Evolutionary conservation across 805 yeast species (phyloP).

Genomic region (Saccharomycopsis sp.): DNA sequence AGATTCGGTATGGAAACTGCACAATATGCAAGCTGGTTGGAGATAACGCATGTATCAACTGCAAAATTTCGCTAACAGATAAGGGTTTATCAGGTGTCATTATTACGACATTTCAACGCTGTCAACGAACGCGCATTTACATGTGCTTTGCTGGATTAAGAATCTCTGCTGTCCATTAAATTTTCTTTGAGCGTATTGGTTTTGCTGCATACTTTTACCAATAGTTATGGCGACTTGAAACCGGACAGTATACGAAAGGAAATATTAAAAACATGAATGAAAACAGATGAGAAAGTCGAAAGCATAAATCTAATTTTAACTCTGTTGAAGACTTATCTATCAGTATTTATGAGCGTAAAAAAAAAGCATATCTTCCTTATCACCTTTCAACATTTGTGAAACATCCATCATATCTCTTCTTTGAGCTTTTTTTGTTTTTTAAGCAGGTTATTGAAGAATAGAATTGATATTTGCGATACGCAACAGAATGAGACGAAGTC

Average conservation of each 20-base stretch:
- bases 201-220: too few species aligned
- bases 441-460: background rate
- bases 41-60: too few species aligned
- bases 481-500: background rate
- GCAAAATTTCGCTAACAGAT: too few species aligned
- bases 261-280: background rate
- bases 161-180: too few species aligned
- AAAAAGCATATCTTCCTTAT: background rate
- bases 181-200: too few species aligned
- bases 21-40: background rate
- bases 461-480: too few species aligned
- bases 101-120: too few species aligned
- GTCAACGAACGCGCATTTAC: background rate
- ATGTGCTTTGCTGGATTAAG: background rate
- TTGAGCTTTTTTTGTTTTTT: background rate
- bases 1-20: background rate
- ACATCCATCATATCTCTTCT: background rate
- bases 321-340: too few species aligned
- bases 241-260: too few species aligned
- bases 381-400: background rate
- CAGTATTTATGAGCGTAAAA: too few species aligned
- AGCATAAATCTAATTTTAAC: background rate
- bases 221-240: too few species aligned
- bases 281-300: background rate
- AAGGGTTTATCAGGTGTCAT: too few species aligned